phyloP scores from a whole-genome alignment of 2,329 filamentous ascomycete species.

The Exserohilum rostratum region DNA sequence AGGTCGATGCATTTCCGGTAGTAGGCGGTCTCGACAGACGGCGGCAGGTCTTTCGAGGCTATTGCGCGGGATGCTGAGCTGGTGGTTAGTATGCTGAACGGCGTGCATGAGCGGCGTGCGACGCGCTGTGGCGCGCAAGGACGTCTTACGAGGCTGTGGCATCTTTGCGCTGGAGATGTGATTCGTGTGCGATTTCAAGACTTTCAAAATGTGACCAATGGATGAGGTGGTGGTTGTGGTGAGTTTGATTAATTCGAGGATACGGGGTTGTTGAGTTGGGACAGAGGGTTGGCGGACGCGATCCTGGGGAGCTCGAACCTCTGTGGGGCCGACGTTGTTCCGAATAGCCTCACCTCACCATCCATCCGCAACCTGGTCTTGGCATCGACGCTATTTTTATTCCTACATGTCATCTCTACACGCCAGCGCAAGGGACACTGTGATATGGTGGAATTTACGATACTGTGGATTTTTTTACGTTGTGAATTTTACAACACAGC shows the following conservation, averaged over 20 bases:
- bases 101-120: background rate
- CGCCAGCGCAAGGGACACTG: too few relatives aligned
- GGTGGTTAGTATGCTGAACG: constrained; percentile 8
- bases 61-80: constrained; percentile 36
- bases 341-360: constrained; percentile 16
- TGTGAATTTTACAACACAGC: too few relatives aligned
- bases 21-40: constrained; percentile 94
- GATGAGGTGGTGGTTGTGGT: background rate
- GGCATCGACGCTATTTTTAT: background rate
- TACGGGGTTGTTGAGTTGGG: constrained; percentile 9
- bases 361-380: background rate
- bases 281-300: constrained; percentile 8
- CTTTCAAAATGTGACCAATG: background rate
- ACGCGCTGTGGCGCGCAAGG: constrained; percentile 3
- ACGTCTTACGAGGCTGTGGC: constrained; percentile 29
- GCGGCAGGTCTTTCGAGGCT: constrained; percentile 63
- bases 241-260: background rate
- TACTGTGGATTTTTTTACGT: too few relatives aligned
- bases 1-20: constrained; percentile 95
- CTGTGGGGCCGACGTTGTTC: constrained; percentile 19
- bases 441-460: too few relatives aligned
- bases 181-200: background rate
- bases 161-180: constrained; percentile 15
- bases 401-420: too few relatives aligned
- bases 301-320: constrained; percentile 21